A percentile compares a stretch with the other conserved stretches of the same genome.
Conservation (phyloP, 2,329 filamentous ascomycete genomes). For the Incumbomyces lentus region DNA sequence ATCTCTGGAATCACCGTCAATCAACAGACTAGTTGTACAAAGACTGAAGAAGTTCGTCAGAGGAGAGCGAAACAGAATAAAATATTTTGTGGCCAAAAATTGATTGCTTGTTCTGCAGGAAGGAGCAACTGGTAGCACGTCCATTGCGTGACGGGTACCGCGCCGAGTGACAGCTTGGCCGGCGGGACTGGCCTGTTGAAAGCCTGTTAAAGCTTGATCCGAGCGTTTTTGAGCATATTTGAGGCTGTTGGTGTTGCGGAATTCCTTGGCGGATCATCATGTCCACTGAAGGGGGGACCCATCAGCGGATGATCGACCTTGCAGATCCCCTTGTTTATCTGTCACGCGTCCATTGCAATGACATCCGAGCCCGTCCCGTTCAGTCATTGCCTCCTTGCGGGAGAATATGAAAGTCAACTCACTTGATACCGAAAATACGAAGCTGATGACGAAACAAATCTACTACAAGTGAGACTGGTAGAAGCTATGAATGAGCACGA, state of each 20-base stretch:
- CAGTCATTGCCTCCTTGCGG: too few relatives aligned
- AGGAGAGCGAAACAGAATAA: too few relatives aligned
- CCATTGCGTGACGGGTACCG: background rate
- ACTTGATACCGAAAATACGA: too few relatives aligned
- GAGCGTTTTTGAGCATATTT: background rate
- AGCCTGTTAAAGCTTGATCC: background rate
- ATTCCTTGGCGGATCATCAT: background rate
- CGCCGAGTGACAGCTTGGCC: background rate
- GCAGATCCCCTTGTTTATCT: slow-evolving; percentile 5
- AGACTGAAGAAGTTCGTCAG: background rate
- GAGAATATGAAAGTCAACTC: too few relatives aligned
- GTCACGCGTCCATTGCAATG: background rate
- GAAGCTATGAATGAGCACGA: too few relatives aligned
- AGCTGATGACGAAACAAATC: too few relatives aligned
- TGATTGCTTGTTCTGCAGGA: too few relatives aligned
- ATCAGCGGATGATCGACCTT: slow-evolving; percentile 3
- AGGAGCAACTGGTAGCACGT: too few relatives aligned
- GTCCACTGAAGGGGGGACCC: background rate
- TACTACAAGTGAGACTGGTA: too few relatives aligned
- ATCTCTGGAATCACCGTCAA: too few relatives aligned
- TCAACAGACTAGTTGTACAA: background rate
- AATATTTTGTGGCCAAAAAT: too few relatives aligned
- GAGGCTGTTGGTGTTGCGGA: background rate
- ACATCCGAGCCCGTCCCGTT: background rate
- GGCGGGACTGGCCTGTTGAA: background rate